Base-by-base conservation (phyloP, 192 early-diverging fungal genomes). In the Backusella tuberculispora region DNA sequence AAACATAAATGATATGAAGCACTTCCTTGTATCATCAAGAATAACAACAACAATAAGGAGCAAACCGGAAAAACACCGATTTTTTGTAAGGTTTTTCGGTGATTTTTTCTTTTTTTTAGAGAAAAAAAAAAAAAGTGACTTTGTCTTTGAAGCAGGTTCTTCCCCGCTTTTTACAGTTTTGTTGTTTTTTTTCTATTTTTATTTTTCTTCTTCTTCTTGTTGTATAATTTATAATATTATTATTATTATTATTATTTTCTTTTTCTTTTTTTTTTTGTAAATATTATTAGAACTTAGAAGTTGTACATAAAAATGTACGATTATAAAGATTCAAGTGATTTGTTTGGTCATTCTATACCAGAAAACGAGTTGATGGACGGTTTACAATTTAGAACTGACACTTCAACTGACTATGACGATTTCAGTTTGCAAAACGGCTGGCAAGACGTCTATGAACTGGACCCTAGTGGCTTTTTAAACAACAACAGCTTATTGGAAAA, bases 271-370 rank as follows among this genome's bases (percentile, higher is more conserved):
- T 60, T 60, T 24, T 24, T 60, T 60, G 53, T 60, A 60, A 60
- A 60, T 60, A 60, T 24, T 60, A 60, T 60, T 60, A 60, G 53
- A 60, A 60, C 9, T 26, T 60, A 60, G 53, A 60, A 60, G 53
- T 26, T 60, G 53, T 60, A 60, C 53, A 60, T 60, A 60, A 60
- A 53, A 60, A 60, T 60, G 53, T 60, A 60, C 53, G 53, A 60
- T 60, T 60, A 60, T 24, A 60, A 60, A 60, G 53, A 60, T 60
- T 60, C 53, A 60, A 60, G 53, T 60, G 53, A 60, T 24, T 60
- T 60, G 13, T 60, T 60, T 60, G 53, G 53, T 10, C 53, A 60
- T 60, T 60, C 53, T 8, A 60, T 60, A 60, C 53, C 53, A 19
- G 53, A 60, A 60, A 60, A 60, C 24, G 53, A 60, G 53, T 60